These are phyloP conservation scores for Euryodendron excelsum DNA, from an alignment of 148 eudicot species.

Conservation along the genomic window DNA sequence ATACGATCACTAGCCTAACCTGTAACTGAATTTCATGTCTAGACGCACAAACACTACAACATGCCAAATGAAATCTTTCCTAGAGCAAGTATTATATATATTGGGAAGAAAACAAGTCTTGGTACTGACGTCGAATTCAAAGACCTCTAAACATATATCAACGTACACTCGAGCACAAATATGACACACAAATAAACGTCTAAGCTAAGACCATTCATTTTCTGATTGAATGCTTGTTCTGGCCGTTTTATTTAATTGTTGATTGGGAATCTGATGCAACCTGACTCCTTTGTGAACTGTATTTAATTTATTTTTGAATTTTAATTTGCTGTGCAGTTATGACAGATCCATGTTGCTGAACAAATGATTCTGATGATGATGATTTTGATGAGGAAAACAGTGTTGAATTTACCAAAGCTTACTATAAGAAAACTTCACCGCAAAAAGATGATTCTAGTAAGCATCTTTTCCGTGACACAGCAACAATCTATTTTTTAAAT, in stretches of 20 bases:
- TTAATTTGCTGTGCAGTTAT: constrained; percentile 52
- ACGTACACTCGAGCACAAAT: too few species aligned
- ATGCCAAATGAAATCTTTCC: constrained; percentile 6
- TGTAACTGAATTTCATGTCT: background rate
- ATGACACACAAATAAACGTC: too few species aligned
- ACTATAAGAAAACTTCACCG: constrained; percentile 50
- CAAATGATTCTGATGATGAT: constrained; percentile 90
- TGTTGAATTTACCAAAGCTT: constrained; percentile 55
- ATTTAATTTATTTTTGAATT: background rate
- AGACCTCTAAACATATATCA: too few species aligned
- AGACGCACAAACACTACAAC: background rate
- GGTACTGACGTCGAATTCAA: too few species aligned
- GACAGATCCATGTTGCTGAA: constrained; percentile 95
- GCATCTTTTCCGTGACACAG: constrained; percentile 16
- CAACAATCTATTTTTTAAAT: background rate
- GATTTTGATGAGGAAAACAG: constrained; percentile 78
- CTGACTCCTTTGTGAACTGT: background rate
- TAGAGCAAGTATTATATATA: background rate
- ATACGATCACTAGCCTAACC: background rate
- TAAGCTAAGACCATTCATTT: background rate
- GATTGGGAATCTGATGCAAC: background rate
- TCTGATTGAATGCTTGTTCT: constrained; percentile 1
- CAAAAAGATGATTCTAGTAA: constrained; percentile 65
- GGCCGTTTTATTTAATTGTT: background rate
- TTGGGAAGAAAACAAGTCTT: background rate